phyloP scores from a whole-genome alignment of 2,329 filamentous ascomycete genomes.

The Trichoderma sp. region DNA sequence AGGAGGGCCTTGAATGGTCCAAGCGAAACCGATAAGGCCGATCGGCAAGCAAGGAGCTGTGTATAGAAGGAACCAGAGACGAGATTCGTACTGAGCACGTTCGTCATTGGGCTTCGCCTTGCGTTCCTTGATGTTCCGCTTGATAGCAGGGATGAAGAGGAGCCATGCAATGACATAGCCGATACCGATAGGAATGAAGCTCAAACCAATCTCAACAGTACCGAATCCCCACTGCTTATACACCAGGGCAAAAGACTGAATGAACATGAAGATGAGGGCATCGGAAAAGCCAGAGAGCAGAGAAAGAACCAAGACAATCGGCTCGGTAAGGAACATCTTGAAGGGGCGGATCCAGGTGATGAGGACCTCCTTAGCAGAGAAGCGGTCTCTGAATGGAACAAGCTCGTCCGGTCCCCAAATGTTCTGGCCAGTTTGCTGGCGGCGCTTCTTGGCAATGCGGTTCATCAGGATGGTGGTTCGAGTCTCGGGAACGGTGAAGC shows the following conservation, averaged over 20 bases:
- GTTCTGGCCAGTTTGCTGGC: slow-evolving; percentile 57
- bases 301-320: slow-evolving; percentile 68
- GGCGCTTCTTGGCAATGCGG: slow-evolving; percentile 70
- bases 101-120: slow-evolving; percentile 51
- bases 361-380: slow-evolving; percentile 56
- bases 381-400: slow-evolving; percentile 55
- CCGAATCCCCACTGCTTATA: slow-evolving; percentile 65
- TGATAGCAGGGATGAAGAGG: slow-evolving; percentile 56
- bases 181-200: slow-evolving; percentile 64
- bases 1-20: slow-evolving; percentile 61
- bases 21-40: slow-evolving; percentile 68
- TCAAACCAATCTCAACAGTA: slow-evolving; percentile 53
- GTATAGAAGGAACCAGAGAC: slow-evolving; percentile 63
- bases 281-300: slow-evolving; percentile 71
- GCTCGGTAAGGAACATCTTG: slow-evolving; percentile 70
- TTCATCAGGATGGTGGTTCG: slow-evolving; percentile 75
- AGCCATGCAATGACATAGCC: slow-evolving; percentile 64
- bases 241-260: slow-evolving; percentile 67
- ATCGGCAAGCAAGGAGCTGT: slow-evolving; percentile 60
- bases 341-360: slow-evolving; percentile 63
- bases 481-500: slow-evolving; percentile 73
- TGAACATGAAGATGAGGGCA: slow-evolving; percentile 74
- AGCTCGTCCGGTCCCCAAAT: slow-evolving; percentile 74
- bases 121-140: slow-evolving; percentile 51
- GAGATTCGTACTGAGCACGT: slow-evolving; percentile 65